Evolutionary conservation across 2,329 filamentous ascomycete genomes (phyloP), one percentile per base, ranked within the genome.

Genomic region (Leptographium radiaticola): DNA sequence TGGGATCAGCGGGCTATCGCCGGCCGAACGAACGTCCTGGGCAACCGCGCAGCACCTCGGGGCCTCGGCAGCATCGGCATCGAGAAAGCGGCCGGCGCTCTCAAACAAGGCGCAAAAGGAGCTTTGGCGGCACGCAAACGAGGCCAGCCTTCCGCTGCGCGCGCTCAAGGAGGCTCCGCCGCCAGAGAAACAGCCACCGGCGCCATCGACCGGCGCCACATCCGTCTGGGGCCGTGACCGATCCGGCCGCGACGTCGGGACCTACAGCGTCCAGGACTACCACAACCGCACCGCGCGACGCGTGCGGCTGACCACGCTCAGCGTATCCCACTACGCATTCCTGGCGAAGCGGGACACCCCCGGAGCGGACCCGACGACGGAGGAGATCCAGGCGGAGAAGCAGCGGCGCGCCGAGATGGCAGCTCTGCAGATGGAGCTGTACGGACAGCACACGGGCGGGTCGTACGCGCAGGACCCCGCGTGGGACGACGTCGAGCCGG

Each of bases 401-500:
- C 60, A 63, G 52, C 65, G 77, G 45, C 67, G 78, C 42, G 65
- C 64, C 30, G 72, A 75, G 48, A 81, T 82, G 71, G 73, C 77
- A 2, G 60, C 62, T 4, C 64, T 81, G 43, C 70, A 66, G 54
- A 70, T 67, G 59, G 75, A 80, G 48, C 66, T 81, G 13, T 80
- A 81, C 61, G 77, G 77, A 15, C 65, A 71, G 55, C 71, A 68
- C 55, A 67, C 66, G 49, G 67, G 65, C 53, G 73, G 72, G 10
- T 59, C 69, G 62, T 86, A 87, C 66, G 75, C 78, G 51, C 73
- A 76, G 57, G 83, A 90, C 66, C 83, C 87, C 1, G 77, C 75
- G 58, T 97, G 89, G 91, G 82, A 87, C 60, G 89, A 94, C 70
- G 76, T 96, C 51, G 74, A 81, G 52, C 90, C 90, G 20, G 85